Evolutionary conservation across 306 rosid genomes (phyloP), one percentile per base, ranked within the genome.

Genomic region (Aeschynomene evenia): DNA sequence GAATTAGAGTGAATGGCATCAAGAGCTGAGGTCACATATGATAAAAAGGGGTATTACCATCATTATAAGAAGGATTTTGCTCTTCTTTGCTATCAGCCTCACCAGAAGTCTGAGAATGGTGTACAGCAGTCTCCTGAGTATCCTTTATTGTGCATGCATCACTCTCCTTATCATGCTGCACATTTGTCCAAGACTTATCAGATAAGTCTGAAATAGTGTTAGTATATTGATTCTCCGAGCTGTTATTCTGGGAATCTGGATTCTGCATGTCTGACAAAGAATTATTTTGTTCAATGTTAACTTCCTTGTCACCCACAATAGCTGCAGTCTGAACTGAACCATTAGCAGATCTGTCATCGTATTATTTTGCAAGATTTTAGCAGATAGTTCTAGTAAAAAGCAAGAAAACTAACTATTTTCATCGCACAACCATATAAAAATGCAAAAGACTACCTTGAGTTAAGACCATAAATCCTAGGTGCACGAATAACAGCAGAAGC

Each of bases 401-500:
- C 36, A 70, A 63, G 64, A 75, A 65, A 50, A 34, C 45, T 18
- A 82, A 66, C 66, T 18, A 61, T 61, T 16, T 36, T 59, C 43
- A 57, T 45, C 45, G 65, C 51, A 76, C 13, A 55, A 40, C 36
- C 9, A 50, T 54, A 61, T 33, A 11, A 42, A 74, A 48, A 42
- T 8, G 60, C 57, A 45, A 65, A 74, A 64, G 46, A 75, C 61
- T 81, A 91, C 99, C 91, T 21, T 68, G 83, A 19, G 67, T 62
- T 80, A 75, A 58, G 76, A 76, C 65, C 62, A 16, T 58, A 57
- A 11, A 61, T 51, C 79, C 78, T 79, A 73, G 77, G 82, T 76
- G 79, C 15, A 22, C 10, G 70, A 77, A 84, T 82, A 76, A 46
- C 76, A 45, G 91, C 86, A 28, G 90, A 81, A 77, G 88, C 84